Conservation (phyloP, 495 filamentous ascomycete species). For the Hypoxylon lienhwacheense region DNA sequence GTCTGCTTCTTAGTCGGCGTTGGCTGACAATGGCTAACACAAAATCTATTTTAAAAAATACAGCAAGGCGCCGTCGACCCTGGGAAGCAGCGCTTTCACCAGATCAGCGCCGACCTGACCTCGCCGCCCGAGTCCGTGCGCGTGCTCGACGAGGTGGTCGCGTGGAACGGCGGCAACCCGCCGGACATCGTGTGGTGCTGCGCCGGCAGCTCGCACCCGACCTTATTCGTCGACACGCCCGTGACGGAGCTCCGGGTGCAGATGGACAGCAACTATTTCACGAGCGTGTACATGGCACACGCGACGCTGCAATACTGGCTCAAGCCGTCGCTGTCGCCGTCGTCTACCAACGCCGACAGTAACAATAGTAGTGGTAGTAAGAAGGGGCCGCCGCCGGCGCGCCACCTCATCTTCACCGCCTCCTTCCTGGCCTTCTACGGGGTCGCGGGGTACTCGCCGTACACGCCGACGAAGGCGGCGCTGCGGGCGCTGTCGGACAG, state of each 20-base stretch:
- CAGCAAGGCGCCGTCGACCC: constrained; percentile 52
- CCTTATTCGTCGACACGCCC: constrained; percentile 71
- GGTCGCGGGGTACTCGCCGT: constrained; percentile 74
- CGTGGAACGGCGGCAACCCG: constrained; percentile 69
- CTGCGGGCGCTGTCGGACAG: constrained; percentile 73
- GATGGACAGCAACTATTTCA: constrained; percentile 84
- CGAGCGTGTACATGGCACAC: constrained; percentile 75
- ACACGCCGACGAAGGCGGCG: constrained; percentile 78
- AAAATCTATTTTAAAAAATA: too few species aligned
- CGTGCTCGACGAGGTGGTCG: constrained; percentile 63
- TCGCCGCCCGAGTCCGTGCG: constrained; percentile 59
- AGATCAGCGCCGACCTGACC: constrained; percentile 74
- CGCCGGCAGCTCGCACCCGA: constrained; percentile 66
- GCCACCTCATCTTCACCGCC: constrained; percentile 80
- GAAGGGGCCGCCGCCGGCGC: constrained; percentile 37
- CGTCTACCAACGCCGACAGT: too few species aligned
- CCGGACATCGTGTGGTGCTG: constrained; percentile 85
- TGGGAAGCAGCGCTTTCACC: constrained; percentile 67
- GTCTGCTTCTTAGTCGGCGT: too few species aligned
- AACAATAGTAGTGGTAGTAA: background rate
- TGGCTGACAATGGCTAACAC: too few species aligned
- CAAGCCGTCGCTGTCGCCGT: constrained; percentile 35
- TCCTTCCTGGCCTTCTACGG: constrained; percentile 69
- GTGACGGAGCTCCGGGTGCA: constrained; percentile 59
- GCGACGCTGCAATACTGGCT: constrained; percentile 57